These are phyloP conservation scores for Exophiala phaeomuriformis DNA, from an alignment of 2,329 filamentous ascomycete genomes.

Conservation along the genomic window DNA sequence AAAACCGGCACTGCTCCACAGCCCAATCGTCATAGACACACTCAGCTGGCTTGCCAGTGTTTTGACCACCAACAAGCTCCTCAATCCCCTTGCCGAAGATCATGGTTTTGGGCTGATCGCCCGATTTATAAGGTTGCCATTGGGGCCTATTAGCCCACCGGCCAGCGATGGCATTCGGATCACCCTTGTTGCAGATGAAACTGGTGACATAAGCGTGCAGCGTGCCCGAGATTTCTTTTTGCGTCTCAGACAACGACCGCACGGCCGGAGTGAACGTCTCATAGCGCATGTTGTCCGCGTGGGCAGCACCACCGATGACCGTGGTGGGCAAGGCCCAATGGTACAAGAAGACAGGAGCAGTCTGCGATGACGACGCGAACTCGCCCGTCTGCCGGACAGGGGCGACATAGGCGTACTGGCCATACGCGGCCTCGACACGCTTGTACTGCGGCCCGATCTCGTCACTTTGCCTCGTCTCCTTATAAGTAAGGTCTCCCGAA, in stretches of 20 bases:
- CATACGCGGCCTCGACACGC: slow-evolving; percentile 44
- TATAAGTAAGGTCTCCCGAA: slow-evolving; percentile 34
- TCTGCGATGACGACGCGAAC: slow-evolving; percentile 12
- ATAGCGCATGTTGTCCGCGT: slow-evolving; percentile 45
- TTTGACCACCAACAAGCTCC: slow-evolving; percentile 41
- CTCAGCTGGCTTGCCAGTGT: slow-evolving; percentile 34
- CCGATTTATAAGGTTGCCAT: slow-evolving; percentile 34
- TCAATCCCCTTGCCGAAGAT: slow-evolving; percentile 44
- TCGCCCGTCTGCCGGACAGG: slow-evolving; percentile 43
- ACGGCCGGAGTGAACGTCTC: slow-evolving; percentile 39
- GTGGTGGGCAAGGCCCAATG: slow-evolving; percentile 48
- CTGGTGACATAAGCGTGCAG: slow-evolving; percentile 45
- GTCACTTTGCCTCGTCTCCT: slow-evolving; percentile 24
- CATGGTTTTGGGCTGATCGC: slow-evolving; percentile 33
- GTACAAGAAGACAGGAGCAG: slow-evolving; percentile 44
- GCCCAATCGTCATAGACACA: slow-evolving; percentile 30
- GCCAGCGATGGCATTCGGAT: slow-evolving; percentile 35
- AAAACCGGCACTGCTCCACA: not conserved
- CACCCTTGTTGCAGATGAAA: slow-evolving; percentile 41
- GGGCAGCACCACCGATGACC: slow-evolving; percentile 41
- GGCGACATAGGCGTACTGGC: slow-evolving; percentile 45
- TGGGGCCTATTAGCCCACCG: slow-evolving; percentile 29
- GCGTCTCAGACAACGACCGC: slow-evolving; percentile 33
- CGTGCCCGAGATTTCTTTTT: slow-evolving; percentile 38
- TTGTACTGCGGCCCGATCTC: slow-evolving; percentile 47